Conservation (phyloP, 352 stramenopile genomes). For the Blastocystis sp. region DNA sequence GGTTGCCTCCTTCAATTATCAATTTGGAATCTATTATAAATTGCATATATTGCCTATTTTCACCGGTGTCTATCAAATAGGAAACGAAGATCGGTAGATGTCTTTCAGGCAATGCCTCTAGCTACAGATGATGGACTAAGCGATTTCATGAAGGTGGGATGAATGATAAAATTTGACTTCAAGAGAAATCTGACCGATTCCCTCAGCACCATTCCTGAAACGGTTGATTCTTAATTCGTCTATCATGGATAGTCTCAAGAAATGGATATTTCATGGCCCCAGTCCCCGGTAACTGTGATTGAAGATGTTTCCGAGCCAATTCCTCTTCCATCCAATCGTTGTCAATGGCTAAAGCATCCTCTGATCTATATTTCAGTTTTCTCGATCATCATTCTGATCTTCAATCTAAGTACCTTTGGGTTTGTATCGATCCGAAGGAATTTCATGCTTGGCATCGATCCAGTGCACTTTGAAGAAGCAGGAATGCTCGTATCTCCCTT, state of each 20-base stretch:
- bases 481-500: constrained; percentile 3
- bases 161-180: neutral
- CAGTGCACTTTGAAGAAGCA: neutral
- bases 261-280: neutral
- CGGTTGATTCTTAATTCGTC: neutral
- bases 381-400: neutral
- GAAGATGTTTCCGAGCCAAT: neutral
- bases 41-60: neutral
- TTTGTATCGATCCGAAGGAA: neutral
- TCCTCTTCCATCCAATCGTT: neutral
- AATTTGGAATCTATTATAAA: neutral
- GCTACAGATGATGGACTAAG: neutral
- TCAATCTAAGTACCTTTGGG: neutral
- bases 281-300: neutral
- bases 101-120: neutral
- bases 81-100: no score
- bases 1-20: neutral
- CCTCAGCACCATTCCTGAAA: constrained; percentile 47
- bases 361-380: neutral
- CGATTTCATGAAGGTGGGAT: constrained; percentile 33
- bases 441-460: neutral
- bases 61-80: no score
- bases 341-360: neutral
- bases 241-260: constrained; percentile 20
- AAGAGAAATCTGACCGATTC: constrained; percentile 45